Conservation (phyloP, 1,139 yeast genomes). For the Meyerozyma elateridarum region DNA sequence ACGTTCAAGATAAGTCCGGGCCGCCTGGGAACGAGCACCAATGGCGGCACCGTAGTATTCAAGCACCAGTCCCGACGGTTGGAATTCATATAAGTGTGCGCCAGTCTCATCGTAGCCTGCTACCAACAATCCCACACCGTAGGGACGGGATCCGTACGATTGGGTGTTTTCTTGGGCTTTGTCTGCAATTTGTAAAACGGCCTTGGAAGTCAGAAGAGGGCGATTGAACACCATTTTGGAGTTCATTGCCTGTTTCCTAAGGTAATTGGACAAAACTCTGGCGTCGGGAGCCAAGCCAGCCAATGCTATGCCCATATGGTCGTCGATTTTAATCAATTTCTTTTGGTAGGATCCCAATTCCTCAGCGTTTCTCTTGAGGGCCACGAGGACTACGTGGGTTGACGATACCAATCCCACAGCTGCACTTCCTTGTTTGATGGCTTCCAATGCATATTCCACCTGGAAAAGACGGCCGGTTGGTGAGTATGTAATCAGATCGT, state of each 20-base stretch:
- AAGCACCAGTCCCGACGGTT: slow-evolving; percentile 90
- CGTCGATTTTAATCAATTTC: slow-evolving; percentile 86
- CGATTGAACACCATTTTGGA: slow-evolving; percentile 82
- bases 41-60: slow-evolving; percentile 93
- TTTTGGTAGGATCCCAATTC: slow-evolving; percentile 95
- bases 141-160: slow-evolving; percentile 93
- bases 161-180: slow-evolving; percentile 97
- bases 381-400: slow-evolving; percentile 85
- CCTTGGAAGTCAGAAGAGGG: slow-evolving; percentile 80
- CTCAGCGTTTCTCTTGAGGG: slow-evolving; percentile 91
- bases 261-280: slow-evolving; percentile 79
- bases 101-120: slow-evolving; percentile 95
- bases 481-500: slow-evolving; percentile 95
- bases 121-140: slow-evolving; percentile 90
- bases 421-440: slow-evolving; percentile 97
- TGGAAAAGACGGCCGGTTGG: slow-evolving; percentile 97
- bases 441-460: slow-evolving; percentile 93
- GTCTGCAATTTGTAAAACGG: slow-evolving; percentile 84
- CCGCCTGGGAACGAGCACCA: slow-evolving; percentile 98
- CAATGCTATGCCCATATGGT: slow-evolving; percentile 89
- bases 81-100: slow-evolving; percentile 90
- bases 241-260: slow-evolving; percentile 89
- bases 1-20: slow-evolving; percentile 91
- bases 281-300: slow-evolving; percentile 99
- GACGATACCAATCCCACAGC: slow-evolving; percentile 90